Evolutionary conservation across 371 early-diverging fungal species (phyloP).

Genomic region (Mucor sp.): DNA sequence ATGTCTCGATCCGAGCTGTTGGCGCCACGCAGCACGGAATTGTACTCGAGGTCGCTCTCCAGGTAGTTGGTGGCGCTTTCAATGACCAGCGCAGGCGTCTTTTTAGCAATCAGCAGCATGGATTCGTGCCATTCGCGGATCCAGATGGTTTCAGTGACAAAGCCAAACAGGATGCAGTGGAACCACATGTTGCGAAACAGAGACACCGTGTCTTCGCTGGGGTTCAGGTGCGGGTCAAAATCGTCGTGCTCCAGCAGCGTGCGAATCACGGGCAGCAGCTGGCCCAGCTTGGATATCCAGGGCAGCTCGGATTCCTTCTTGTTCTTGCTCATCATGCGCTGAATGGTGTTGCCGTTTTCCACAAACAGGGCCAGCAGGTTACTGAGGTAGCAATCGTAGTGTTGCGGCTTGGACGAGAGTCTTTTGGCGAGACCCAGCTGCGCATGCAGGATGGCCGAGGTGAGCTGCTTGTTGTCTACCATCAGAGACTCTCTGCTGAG

Average conservation of each 20-base stretch:
- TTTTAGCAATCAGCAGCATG: constrained; percentile 74
- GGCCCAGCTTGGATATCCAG: constrained; percentile 62
- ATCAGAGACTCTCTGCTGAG: constrained; percentile 48
- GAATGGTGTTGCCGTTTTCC: constrained; percentile 73
- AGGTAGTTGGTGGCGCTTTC: constrained; percentile 76
- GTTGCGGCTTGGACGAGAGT: constrained; percentile 56
- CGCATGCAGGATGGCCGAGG: constrained; percentile 34
- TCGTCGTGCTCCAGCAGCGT: constrained; percentile 61
- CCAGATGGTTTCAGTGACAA: constrained; percentile 79
- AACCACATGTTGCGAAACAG: constrained; percentile 92
- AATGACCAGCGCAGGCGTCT: constrained; percentile 84
- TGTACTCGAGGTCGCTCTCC: constrained; percentile 88
- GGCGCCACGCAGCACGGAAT: constrained; percentile 78
- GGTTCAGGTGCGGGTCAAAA: constrained; percentile 64
- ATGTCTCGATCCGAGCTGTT: constrained; percentile 57
- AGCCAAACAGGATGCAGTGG: constrained; percentile 79
- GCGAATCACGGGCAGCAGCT: constrained; percentile 67
- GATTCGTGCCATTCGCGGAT: constrained; percentile 72
- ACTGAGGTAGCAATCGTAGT: constrained; percentile 58
- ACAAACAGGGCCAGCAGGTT: constrained; percentile 65
- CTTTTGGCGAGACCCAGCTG: constrained; percentile 53
- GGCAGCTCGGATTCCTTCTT: constrained; percentile 57
- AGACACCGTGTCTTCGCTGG: constrained; percentile 65
- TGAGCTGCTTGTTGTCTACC: constrained; percentile 49
- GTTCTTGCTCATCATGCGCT: constrained; percentile 48